Evolutionary conservation across 495 filamentous ascomycete species (phyloP).

Genomic region (Glarea lozoyensis): DNA sequence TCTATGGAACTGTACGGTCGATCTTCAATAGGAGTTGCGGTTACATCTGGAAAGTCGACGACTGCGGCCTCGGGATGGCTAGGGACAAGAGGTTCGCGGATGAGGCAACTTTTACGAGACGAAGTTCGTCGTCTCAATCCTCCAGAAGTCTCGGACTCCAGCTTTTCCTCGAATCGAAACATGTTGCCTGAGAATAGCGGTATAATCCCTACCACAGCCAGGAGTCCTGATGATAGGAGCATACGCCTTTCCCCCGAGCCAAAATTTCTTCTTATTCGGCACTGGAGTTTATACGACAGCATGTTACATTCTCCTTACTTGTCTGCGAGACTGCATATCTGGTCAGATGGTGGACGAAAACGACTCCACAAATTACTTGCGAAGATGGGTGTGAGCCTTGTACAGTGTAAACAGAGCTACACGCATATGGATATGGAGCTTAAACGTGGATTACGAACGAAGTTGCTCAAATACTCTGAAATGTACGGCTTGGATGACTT

Average conservation of each 20-base stretch:
- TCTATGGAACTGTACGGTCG: slow-evolving; percentile 88
- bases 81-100: slow-evolving; percentile 70
- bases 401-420: slow-evolving; percentile 90
- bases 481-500: slow-evolving; percentile 88
- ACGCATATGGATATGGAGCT: slow-evolving; percentile 98
- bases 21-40: slow-evolving; percentile 68
- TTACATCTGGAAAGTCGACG: slow-evolving; percentile 45
- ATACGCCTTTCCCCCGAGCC: slow-evolving; percentile 93
- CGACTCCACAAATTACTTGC: slow-evolving; percentile 91
- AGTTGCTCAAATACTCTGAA: slow-evolving; percentile 80
- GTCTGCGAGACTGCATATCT: slow-evolving; percentile 85
- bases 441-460: slow-evolving; percentile 77
- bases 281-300: slow-evolving; percentile 96
- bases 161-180: slow-evolving; percentile 34
- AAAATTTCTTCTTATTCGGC: slow-evolving; percentile 83
- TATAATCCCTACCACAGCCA: slow-evolving; percentile 79
- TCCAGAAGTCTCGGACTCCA: slow-evolving; percentile 52
- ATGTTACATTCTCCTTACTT: slow-evolving; percentile 97
- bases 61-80: slow-evolving; percentile 65
- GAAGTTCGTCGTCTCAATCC: slow-evolving; percentile 94
- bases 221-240: slow-evolving; percentile 80
- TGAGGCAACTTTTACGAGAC: slow-evolving; percentile 78
- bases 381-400: slow-evolving; percentile 94
- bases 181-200: slow-evolving; percentile 51
- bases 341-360: slow-evolving; percentile 83